Evolutionary conservation across 2,329 filamentous ascomycete genomes (phyloP), one percentile per base, ranked within the genome.

Genomic region (Colletotrichum orbiculare): DNA sequence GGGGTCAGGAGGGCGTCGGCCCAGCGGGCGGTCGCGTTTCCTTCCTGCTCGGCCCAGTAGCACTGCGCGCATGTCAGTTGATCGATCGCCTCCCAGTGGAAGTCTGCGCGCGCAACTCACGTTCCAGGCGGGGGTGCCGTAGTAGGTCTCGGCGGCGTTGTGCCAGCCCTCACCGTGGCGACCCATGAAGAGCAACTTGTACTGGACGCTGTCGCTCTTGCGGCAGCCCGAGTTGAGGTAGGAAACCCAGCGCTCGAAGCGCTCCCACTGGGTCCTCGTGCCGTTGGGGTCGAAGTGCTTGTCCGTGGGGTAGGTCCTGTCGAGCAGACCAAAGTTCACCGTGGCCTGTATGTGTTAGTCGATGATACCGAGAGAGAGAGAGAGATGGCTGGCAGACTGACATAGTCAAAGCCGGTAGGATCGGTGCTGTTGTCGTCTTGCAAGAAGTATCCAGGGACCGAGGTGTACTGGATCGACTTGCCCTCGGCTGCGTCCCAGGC

Each of bases 151-250:
- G 12, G 89, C 89, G 7, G 82, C 82, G 68, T 88, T 89, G 68
- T 88, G 85, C 69, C 79, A 87, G 11, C 90, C 90, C 75, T 93
- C 85, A 25, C 90, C 91, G 72, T 93, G 91, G 43, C 91, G 86
- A 3, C 86, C 89, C 74, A 91, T 81, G 75, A 89, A 89, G 37
- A 93, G 73, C 9, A 93, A 81, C 71, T 90, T 89, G 79, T 91
- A 92, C 37, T 81, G 77, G 12, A 83, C 82, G 53, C 79, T 81
- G 9, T 75, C 73, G n/a, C 81, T 73, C 4, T 73, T 70, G 38
- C 60, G 55, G 56, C 76, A 75, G 35, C 73, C 69, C 10, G 68
- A 67, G 76, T 89, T 89, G 42, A 92, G 73, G 33, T 79, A 76
- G 17, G 79, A 71, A 35, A 92, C 82, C 70, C 88, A 88, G 65